phyloP scores from a whole-genome alignment of 495 filamentous ascomycete genomes.

The Halenospora varia region DNA sequence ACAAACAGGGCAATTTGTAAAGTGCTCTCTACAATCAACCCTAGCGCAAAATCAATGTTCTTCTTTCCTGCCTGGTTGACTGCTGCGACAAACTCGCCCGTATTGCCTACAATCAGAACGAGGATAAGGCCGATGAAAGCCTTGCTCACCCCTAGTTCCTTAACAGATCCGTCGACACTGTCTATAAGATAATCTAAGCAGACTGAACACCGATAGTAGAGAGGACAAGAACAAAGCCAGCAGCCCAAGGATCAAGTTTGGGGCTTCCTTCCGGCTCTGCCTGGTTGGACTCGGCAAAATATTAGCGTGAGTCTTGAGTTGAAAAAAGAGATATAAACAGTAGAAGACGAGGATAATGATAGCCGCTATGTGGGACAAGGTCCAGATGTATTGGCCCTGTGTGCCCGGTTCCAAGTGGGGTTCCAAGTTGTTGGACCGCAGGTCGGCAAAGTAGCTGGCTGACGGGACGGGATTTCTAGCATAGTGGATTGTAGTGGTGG shows the following conservation, averaged over 20 bases:
- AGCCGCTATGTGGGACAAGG: conserved; percentile 4
- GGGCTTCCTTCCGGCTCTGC: conserved; percentile 16
- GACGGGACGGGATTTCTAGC: too few relatives aligned
- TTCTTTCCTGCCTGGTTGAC: conserved; percentile 83
- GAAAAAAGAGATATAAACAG: conserved; percentile 6
- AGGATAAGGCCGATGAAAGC: conserved; percentile 81
- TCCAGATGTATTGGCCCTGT: conserved; percentile 3
- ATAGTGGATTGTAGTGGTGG: too few relatives aligned
- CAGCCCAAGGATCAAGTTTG: conserved; percentile 15
- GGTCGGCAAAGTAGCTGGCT: conserved; percentile 31
- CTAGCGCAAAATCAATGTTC: conserved; percentile 90
- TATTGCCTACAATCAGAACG: conserved; percentile 86
- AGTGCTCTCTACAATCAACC: conserved; percentile 76
- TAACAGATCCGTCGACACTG: conserved; percentile 27
- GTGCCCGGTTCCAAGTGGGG: too few relatives aligned
- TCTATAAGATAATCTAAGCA: conserved; percentile 31
- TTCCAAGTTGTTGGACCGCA: not conserved
- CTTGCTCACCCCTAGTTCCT: conserved; percentile 20
- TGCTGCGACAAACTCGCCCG: conserved; percentile 82
- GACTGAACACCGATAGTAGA: conserved; percentile 28
- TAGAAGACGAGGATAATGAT: conserved; percentile 11
- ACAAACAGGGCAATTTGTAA: conserved; percentile 63
- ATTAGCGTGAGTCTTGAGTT: conserved; percentile 8
- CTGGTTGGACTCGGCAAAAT: conserved; percentile 13
- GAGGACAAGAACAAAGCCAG: conserved; percentile 21